Evolutionary conservation across 2,329 filamentous ascomycete genomes (phyloP).

Genomic region (Onygena corvina): DNA sequence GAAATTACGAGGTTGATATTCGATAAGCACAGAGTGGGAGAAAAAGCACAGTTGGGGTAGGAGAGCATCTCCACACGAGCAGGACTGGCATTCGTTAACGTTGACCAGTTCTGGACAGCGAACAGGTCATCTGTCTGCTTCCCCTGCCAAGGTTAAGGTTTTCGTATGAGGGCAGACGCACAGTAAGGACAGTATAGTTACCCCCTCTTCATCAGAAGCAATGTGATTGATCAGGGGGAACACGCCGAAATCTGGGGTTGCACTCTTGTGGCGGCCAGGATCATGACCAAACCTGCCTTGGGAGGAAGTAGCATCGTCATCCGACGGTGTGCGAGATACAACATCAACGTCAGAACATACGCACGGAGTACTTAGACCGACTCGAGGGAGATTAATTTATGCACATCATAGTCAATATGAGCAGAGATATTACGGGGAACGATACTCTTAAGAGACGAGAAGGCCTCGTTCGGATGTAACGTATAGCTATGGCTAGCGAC

Average conservation of each 20-base stretch:
- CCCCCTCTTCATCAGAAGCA: not conserved
- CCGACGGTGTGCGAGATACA: not conserved
- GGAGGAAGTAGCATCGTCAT: not conserved
- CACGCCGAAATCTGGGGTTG: not conserved
- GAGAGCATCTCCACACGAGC: not conserved
- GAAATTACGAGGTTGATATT: constrained; percentile 1
- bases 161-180: too few relatives aligned
- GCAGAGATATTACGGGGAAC: too few relatives aligned
- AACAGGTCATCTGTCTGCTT: constrained; percentile 1
- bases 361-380: too few relatives aligned
- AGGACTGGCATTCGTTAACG: not conserved
- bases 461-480: constrained; percentile 2
- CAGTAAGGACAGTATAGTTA: not conserved
- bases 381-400: too few relatives aligned
- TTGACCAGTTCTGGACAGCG: not conserved
- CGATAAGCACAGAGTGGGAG: not conserved
- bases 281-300: too few relatives aligned
- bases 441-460: too few relatives aligned
- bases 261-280: not conserved
- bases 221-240: not conserved
- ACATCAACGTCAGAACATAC: too few relatives aligned
- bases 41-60: constrained; percentile 5
- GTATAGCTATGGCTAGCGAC: not conserved
- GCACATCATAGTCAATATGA: too few relatives aligned
- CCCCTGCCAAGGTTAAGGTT: not conserved